These are phyloP conservation scores for Aspergillus bertholletiae DNA, from an alignment of 495 filamentous ascomycete species.

Conservation along the genomic window DNA sequence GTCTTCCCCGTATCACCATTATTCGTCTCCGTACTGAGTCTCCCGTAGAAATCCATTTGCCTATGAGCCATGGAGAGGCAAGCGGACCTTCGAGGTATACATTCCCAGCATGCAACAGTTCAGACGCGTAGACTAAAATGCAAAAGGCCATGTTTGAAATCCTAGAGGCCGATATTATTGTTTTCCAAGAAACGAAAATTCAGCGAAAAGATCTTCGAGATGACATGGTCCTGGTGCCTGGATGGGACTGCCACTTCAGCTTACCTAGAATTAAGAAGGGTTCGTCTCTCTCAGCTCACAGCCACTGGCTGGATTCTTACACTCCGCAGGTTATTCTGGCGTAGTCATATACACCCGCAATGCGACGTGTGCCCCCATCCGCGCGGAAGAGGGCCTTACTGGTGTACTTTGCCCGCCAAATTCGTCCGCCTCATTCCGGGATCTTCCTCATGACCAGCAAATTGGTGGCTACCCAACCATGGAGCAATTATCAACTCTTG, in stretches of 20 bases:
- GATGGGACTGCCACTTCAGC: constrained; percentile 97
- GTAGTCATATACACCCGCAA: constrained; percentile 95
- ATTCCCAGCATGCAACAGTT: background rate
- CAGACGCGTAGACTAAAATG: background rate
- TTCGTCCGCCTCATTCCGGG: constrained; percentile 68
- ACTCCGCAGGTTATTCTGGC: constrained; percentile 78
- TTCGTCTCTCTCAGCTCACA: constrained; percentile 23
- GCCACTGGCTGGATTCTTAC: constrained; percentile 1
- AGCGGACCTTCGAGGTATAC: constrained; percentile 72
- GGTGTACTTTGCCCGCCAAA: constrained; percentile 77
- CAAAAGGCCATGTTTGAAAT: constrained; percentile 85
- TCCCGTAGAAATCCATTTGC: constrained; percentile 78
- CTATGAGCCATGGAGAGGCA: constrained; percentile 91
- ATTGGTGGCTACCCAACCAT: constrained; percentile 87
- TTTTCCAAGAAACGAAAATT: constrained; percentile 96
- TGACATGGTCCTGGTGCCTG: constrained; percentile 93
- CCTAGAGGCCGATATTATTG: constrained; percentile 87
- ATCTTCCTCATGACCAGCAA: constrained; percentile 71
- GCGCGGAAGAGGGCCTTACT: constrained; percentile 89
- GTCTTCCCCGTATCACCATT: background rate
- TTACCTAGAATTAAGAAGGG: constrained; percentile 92
- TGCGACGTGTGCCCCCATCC: constrained; percentile 79
- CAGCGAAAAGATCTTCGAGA: constrained; percentile 89
- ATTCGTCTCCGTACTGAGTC: background rate
- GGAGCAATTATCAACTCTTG: constrained; percentile 57